These are phyloP conservation scores for Radiomyces spectabilis DNA, from an alignment of 192 early-diverging fungal species.

Conservation along the genomic window DNA sequence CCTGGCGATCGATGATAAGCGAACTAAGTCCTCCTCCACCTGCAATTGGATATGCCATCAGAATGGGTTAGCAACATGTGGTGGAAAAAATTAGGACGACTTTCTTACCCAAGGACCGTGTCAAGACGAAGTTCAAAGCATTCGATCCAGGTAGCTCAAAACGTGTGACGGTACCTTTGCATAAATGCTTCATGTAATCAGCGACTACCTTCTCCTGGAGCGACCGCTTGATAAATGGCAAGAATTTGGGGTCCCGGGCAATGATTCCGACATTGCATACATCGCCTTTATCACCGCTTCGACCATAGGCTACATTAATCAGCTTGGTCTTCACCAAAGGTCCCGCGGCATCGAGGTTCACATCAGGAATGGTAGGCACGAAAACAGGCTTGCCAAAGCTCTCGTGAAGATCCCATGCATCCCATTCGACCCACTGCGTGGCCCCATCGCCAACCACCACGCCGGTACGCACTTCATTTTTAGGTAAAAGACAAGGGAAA, in stretches of 20 bases:
- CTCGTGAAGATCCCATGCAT: slow-evolving; percentile 12
- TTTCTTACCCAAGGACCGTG: slow-evolving; percentile 42
- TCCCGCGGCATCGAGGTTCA: background rate
- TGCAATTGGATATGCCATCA: slow-evolving; percentile 7
- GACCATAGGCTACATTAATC: slow-evolving; percentile 49
- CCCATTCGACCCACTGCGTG: slow-evolving; percentile 13
- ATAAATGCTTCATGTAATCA: slow-evolving; percentile 52
- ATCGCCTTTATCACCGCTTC: slow-evolving; percentile 63
- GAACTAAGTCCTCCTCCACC: slow-evolving; percentile 57
- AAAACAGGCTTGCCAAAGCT: slow-evolving; percentile 5
- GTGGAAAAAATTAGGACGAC: background rate
- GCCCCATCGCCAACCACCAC: slow-evolving; percentile 30
- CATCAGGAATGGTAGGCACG: slow-evolving; percentile 23
- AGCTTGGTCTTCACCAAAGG: slow-evolving; percentile 34
- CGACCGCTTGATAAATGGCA: slow-evolving; percentile 43
- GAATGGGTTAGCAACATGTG: background rate
- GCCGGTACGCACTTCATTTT: slow-evolving; percentile 27
- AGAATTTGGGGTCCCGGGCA: slow-evolving; percentile 47
- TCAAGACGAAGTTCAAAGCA: slow-evolving; percentile 59
- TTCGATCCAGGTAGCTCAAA: slow-evolving; percentile 50
- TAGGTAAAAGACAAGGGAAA: slow-evolving; percentile 51
- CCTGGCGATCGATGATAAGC: slow-evolving; percentile 53
- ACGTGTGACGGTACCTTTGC: slow-evolving; percentile 47
- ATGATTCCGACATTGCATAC: slow-evolving; percentile 55
- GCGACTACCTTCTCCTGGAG: slow-evolving; percentile 42